Evolutionary conservation across 768 basidiomycete genomes (phyloP).

Genomic region (Trametes meyenii): DNA sequence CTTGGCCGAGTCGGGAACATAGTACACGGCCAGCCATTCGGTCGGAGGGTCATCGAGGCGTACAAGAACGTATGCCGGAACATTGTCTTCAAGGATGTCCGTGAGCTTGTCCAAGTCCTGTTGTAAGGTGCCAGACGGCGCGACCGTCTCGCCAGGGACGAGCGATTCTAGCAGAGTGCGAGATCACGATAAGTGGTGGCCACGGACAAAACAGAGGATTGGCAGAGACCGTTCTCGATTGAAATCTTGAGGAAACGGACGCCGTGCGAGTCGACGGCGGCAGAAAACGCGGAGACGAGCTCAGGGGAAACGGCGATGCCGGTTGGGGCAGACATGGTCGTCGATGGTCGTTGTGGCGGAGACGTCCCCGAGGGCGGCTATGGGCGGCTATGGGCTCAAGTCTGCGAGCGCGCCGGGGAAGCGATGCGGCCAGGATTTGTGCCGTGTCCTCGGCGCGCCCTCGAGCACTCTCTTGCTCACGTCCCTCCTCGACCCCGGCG

Average conservation of each 20-base stretch:
- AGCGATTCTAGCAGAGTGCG: slow-evolving; percentile 58
- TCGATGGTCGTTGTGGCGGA: background rate
- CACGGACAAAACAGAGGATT: slow-evolving; percentile 16
- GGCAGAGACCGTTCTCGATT: slow-evolving; percentile 69
- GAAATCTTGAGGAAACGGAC: slow-evolving; percentile 77
- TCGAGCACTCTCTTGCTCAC: background rate
- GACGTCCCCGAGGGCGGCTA: background rate
- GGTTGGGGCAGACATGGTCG: slow-evolving; percentile 71
- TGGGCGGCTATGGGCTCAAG: background rate
- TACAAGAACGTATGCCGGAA: slow-evolving; percentile 77
- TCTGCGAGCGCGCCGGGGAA: background rate
- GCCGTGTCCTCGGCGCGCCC: background rate
- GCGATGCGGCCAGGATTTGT: background rate
- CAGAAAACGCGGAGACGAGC: slow-evolving; percentile 59
- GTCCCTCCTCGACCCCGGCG: background rate
- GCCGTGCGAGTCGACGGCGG: slow-evolving; percentile 51
- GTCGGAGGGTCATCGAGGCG: slow-evolving; percentile 59
- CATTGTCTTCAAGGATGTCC: slow-evolving; percentile 56
- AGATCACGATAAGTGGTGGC: slow-evolving; percentile 29
- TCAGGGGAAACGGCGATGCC: slow-evolving; percentile 68
- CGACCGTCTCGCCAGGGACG: slow-evolving; percentile 56
- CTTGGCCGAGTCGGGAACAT: slow-evolving; percentile 81
- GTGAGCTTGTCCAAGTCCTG: slow-evolving; percentile 65
- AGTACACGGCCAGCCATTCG: slow-evolving; percentile 76
- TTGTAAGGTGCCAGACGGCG: slow-evolving; percentile 53